phyloP scores from a whole-genome alignment of 306 rosid species.

The Rosa rugosa region DNA sequence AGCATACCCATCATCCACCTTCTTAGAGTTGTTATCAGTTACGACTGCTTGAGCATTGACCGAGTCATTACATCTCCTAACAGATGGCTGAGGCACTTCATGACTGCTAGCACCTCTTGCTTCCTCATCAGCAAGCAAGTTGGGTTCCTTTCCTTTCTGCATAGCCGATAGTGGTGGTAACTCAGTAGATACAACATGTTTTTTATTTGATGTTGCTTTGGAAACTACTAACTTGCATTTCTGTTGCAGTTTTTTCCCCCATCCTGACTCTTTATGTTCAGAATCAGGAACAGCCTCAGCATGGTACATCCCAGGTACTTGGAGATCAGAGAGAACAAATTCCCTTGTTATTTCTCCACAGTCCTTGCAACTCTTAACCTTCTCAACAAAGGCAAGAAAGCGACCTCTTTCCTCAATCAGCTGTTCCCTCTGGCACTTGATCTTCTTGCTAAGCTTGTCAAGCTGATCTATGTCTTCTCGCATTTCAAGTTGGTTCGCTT shows the following conservation, averaged over 20 bases:
- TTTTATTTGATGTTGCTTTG: slow-evolving; percentile 59
- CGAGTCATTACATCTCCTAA: slow-evolving; percentile 32
- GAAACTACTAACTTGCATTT: slow-evolving; percentile 69
- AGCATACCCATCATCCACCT: slow-evolving; percentile 39
- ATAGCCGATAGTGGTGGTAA: slow-evolving; percentile 35
- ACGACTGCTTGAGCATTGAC: slow-evolving; percentile 29
- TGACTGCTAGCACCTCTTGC: slow-evolving; percentile 25
- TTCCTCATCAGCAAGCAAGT: slow-evolving; percentile 32
- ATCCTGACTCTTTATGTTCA: slow-evolving; percentile 43
- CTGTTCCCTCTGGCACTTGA: slow-evolving; percentile 69
- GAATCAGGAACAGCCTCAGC: slow-evolving; percentile 35
- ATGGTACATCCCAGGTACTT: slow-evolving; percentile 51
- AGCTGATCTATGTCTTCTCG: slow-evolving; percentile 72
- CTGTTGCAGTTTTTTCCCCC: slow-evolving; percentile 51
- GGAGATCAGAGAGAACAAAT: slow-evolving; percentile 58
- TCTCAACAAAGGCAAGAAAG: slow-evolving; percentile 73
- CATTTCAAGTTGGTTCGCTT: slow-evolving; percentile 63
- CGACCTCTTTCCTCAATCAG: slow-evolving; percentile 61
- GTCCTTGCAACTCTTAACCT: slow-evolving; percentile 61
- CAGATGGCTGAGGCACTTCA: slow-evolving; percentile 35
- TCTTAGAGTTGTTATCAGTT: slow-evolving; percentile 34
- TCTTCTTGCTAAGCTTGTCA: slow-evolving; percentile 64
- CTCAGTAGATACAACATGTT: slow-evolving; percentile 35
- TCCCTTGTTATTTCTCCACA: slow-evolving; percentile 67
- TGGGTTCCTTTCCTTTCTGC: slow-evolving; percentile 31